Conservation (phyloP, 441 rosid genomes). For the Flueggea neowawraea region DNA sequence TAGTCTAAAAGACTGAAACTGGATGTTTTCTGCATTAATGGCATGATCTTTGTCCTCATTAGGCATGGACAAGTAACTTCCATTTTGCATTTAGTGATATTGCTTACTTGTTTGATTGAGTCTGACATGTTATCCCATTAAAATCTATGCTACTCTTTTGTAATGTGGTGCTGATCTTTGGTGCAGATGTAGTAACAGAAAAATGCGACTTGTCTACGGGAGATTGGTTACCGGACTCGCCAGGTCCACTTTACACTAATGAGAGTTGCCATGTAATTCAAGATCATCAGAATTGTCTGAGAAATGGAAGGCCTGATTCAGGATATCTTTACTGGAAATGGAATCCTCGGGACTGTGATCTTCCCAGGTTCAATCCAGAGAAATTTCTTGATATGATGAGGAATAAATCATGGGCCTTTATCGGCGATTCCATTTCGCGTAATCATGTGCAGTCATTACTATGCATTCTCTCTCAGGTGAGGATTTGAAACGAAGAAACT, state of each 20-base stretch:
- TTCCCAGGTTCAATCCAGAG: slow-evolving; percentile 54
- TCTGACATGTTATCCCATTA: no score
- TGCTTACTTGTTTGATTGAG: no score
- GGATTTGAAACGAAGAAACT: not conserved
- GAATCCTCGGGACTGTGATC: slow-evolving; percentile 61
- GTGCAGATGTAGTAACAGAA: slow-evolving; percentile 27
- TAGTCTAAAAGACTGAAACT: no score
- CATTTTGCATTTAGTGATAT: not conserved
- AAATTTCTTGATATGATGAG: slow-evolving; percentile 72
- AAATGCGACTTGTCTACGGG: slow-evolving; percentile 73
- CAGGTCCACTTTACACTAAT: slow-evolving; percentile 75
- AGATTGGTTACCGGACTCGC: slow-evolving; percentile 70
- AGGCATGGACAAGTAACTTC: not conserved
- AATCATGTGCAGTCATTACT: slow-evolving; percentile 85
- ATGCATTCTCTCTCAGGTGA: slow-evolving; percentile 77
- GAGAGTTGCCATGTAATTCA: slow-evolving; percentile 57
- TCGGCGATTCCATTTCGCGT: slow-evolving; percentile 92
- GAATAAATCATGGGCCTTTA: slow-evolving; percentile 71
- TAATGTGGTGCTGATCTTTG: slow-evolving; percentile 5
- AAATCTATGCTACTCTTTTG: not conserved
- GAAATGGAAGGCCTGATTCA: slow-evolving; percentile 78
- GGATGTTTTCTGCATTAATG: no score
- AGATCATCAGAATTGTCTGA: slow-evolving; percentile 81
- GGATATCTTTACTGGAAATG: slow-evolving; percentile 86
- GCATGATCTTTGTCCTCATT: no score